Evolutionary conservation across 495 filamentous ascomycete genomes (phyloP).

Genomic region (Physcia stellaris): DNA sequence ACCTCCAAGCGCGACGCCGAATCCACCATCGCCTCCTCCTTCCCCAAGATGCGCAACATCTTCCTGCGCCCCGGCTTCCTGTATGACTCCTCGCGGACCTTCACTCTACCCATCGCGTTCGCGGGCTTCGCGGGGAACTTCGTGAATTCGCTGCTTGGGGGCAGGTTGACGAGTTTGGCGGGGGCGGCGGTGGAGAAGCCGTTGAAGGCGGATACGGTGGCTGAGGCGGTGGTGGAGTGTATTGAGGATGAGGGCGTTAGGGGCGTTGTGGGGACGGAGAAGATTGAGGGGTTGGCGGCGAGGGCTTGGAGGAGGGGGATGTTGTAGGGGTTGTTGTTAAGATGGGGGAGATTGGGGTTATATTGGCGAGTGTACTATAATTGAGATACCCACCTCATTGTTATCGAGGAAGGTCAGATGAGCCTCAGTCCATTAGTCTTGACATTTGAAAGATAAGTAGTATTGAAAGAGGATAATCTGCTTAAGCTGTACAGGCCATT

Average conservation of each 20-base stretch:
- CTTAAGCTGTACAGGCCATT: no score
- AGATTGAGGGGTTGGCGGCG: constrained; percentile 59
- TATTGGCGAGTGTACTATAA: no score
- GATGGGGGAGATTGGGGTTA: no score
- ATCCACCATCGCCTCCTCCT: constrained; percentile 52
- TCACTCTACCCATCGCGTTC: constrained; percentile 76
- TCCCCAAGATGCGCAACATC: constrained; percentile 61
- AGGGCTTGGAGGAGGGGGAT: constrained; percentile 72
- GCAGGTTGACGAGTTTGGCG: constrained; percentile 54
- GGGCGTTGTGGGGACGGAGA: constrained; percentile 52
- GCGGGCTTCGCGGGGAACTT: constrained; percentile 51
- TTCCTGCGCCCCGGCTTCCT: constrained; percentile 81
- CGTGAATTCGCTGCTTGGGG: constrained; percentile 61
- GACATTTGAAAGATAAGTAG: no score
- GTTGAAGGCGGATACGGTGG: constrained; percentile 71
- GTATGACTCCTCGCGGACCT: constrained; percentile 67
- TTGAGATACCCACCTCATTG: no score
- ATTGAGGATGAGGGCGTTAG: constrained; percentile 53
- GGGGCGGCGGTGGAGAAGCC: constrained; percentile 78
- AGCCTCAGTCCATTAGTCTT: no score
- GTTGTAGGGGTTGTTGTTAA: no score
- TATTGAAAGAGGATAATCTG: no score
- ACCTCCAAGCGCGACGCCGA: constrained; percentile 88
- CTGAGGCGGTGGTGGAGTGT: constrained; percentile 70
- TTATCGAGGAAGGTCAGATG: no score